A percentile compares a stretch with the other conserved stretches of the same genome.
These are phyloP conservation scores for Rhamnella rubrinervis DNA, from an alignment of 331 rosid species.

Conservation along the genomic window DNA sequence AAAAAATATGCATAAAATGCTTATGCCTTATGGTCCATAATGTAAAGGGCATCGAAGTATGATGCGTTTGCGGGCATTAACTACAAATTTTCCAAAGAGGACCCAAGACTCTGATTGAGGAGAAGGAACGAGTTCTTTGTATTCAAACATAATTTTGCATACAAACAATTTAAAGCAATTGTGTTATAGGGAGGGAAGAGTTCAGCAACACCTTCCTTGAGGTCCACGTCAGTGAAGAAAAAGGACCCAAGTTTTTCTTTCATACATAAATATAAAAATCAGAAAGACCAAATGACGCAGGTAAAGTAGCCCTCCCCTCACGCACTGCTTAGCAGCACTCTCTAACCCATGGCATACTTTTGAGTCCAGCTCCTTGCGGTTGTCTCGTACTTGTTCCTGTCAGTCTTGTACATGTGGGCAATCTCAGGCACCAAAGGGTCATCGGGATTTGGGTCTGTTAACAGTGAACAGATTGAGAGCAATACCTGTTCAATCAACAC, in stretches of 20 bases:
- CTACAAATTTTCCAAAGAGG: not conserved
- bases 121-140: not conserved
- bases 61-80: too few species aligned
- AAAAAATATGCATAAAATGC: too few species aligned
- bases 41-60: too few species aligned
- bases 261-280: slow-evolving; percentile 8
- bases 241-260: slow-evolving; percentile 23
- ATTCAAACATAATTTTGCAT: slow-evolving; percentile 20
- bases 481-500: slow-evolving; percentile 37
- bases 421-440: slow-evolving; percentile 80
- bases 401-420: slow-evolving; percentile 77
- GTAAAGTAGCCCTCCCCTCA: slow-evolving; percentile 32
- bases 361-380: slow-evolving; percentile 87
- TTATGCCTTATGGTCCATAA: too few species aligned
- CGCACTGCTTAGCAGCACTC: slow-evolving; percentile 18
- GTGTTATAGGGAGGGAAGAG: slow-evolving; percentile 36
- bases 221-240: slow-evolving; percentile 25
- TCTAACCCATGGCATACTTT: slow-evolving; percentile 74
- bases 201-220: slow-evolving; percentile 20
- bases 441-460: slow-evolving; percentile 71
- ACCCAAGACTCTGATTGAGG: not conserved
- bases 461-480: slow-evolving; percentile 66
- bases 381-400: slow-evolving; percentile 66
- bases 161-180: slow-evolving; percentile 29
- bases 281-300: slow-evolving; percentile 19